Base-by-base conservation (phyloP, 2,329 filamentous ascomycete genomes). In the Niveomyces coronatus region DNA sequence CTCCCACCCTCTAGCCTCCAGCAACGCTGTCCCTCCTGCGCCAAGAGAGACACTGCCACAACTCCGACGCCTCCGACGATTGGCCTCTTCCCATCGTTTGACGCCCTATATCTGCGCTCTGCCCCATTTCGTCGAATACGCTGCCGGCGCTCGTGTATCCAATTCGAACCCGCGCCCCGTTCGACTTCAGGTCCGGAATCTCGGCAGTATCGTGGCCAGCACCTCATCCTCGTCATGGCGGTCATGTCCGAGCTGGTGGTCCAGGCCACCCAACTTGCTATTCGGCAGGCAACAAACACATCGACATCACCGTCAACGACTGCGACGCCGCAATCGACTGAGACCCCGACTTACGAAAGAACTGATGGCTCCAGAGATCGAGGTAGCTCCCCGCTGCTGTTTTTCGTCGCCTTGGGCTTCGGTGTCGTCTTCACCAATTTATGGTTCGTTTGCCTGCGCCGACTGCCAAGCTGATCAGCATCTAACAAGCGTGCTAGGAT, bases 361-460 rank as follows among this genome's bases (percentile, higher is more conserved):
- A 37, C 46, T 3, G 35, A 37, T 10, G 41, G 41, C 8, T 46
- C 45, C 24, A 48, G 49, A 14, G 40, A 43, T 19, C 48, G 48
- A 33, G 55, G 58, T 29, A 68, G 59, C 40, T 68, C 65, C 5
- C 65, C 65, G 5, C 48, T 69, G 15, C 55, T 69, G 5, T 96
- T 96, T 65, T 95, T 96, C 57, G 87, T 96, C 40, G 89, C 91
- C 13, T 69, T 98, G 20, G 91, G 91, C 4, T 96, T 98, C 53
- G 91, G 91, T 51, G 91, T 98, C 15, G 91, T 98, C 31, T 98
- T 98, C 55, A 98, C 91, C 35, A 98, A 98, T 61, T 67, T 98
- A 61, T 98, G 91, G 91, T 96, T 72, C 67, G 82, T n/a, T 22
- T 5, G 15, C 14, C 15, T 13, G n/a, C n/a, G n/a, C n/a, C n/a